Base-by-base conservation (phyloP, 768 basidiomycete genomes). In the Dendrothele bispora region DNA sequence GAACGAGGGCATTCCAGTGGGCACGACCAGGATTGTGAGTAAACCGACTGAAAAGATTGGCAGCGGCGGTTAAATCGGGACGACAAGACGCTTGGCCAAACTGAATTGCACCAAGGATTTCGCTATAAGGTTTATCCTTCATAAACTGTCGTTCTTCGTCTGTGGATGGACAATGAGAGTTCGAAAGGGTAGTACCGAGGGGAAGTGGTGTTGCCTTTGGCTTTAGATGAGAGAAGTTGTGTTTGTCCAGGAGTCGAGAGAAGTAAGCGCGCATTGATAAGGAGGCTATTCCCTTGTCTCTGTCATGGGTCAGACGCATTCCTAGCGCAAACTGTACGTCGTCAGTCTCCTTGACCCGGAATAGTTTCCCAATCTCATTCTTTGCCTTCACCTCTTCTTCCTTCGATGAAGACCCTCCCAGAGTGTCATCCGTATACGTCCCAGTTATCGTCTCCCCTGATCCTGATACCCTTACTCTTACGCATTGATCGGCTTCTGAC, bases 131-230 rank as follows among this genome's bases (percentile, higher is more conserved):
- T n/a, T 47, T 51, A 34, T 49, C 36, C 5, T 8, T 17, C 54
- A 53, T 52, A 32, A 49, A 45, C 0, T 15, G 1, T 12, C 8
- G 15, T 2, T 52, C 43, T 17, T 45, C 52, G 10, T 37, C 28
- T 12, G 24, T 29, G 5, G 11, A 36, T 3, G 48, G 43, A 2
- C 20, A 10, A 0, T 24, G 18, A 20, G 27, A 14, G 18, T 10
- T 20, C 10, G 50, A 38, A 6, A 62, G 46, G 3, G 22, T 15
- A 2, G 40, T 17, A 15, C 51, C 45, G 5, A 44, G 5, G 24
- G 48, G 49, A 37, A 59, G 39, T 1, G 57, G 59, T 2, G 48
- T 54, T 1, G 49, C 14, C 2, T 48, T 39, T 3, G 51, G 48
- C 10, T 48, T 43, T 7, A 48, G 18, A 25, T 47, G 28, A 12